Evolutionary conservation across 2,329 filamentous ascomycete species (phyloP).

Genomic region (Gaeumannomyces sp.): DNA sequence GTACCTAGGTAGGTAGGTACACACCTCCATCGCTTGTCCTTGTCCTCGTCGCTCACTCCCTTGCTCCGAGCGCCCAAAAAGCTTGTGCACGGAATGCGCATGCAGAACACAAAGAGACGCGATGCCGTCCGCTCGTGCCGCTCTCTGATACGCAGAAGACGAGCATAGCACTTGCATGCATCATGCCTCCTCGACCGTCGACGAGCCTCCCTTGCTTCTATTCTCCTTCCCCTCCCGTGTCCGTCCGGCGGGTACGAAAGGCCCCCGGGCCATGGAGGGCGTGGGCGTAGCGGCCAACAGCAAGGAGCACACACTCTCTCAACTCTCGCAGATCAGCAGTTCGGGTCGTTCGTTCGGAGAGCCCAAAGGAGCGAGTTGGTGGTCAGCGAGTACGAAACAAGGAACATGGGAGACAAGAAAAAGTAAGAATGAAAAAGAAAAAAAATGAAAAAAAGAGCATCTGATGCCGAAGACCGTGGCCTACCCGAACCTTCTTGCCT

Average conservation of each 20-base stretch:
- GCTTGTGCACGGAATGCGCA: neutral
- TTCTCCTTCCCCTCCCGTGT: neutral
- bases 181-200: neutral
- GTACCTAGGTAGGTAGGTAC: too few relatives aligned
- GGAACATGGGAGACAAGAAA: neutral
- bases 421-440: too few relatives aligned
- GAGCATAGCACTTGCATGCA: neutral
- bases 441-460: neutral
- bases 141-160: too few relatives aligned
- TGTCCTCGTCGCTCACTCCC: neutral
- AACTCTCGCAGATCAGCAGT: neutral
- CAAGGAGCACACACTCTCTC: too few relatives aligned
- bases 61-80: neutral
- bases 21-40: too few relatives aligned
- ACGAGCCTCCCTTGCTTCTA: neutral
- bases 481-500: neutral
- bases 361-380: neutral
- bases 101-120: too few relatives aligned
- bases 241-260: neutral
- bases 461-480: neutral
- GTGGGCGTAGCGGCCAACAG: neutral
- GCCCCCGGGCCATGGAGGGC: neutral
- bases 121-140: too few relatives aligned
- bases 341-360: neutral
- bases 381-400: neutral